Conservation (phyloP, 2,329 filamentous ascomycete genomes). For the Rutstroemia sp. region DNA sequence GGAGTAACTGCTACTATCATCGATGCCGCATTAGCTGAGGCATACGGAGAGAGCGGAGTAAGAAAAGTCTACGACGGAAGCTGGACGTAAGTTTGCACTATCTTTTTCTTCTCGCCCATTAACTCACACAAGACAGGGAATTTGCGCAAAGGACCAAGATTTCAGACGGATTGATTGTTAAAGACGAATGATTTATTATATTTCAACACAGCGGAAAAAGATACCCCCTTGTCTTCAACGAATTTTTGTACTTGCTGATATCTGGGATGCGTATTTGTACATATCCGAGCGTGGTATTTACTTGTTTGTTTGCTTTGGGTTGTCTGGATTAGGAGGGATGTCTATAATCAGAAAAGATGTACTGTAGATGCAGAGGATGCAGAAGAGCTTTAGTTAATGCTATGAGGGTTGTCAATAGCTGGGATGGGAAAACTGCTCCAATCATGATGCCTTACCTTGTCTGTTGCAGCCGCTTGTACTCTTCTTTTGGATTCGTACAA, state of each 20-base stretch:
- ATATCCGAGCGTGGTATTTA: neutral
- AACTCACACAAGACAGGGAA: conserved; percentile 38
- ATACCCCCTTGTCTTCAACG: conserved; percentile 9
- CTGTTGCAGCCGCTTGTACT: no score
- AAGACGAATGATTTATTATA: conserved; percentile 28
- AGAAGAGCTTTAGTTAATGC: no score
- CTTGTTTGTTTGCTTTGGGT: neutral
- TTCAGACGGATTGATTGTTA: conserved; percentile 55
- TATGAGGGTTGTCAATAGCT: no score
- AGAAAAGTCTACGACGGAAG: conserved; percentile 88
- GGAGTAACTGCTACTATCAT: conserved; percentile 90
- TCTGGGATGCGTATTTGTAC: neutral
- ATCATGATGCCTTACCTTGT: no score
- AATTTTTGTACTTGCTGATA: conserved; percentile 3
- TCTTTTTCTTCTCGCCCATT: neutral
- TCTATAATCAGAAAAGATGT: no score
- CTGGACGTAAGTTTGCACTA: conserved; percentile 73
- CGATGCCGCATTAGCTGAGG: conserved; percentile 76
- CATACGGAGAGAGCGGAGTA: conserved; percentile 59
- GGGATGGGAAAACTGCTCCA: no score
- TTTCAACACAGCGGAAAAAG: conserved; percentile 6
- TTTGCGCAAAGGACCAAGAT: conserved; percentile 60
- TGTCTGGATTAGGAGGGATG: no score
- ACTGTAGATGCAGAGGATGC: no score
- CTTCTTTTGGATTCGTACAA: no score